Evolutionary conservation across 2,329 filamentous ascomycete species (phyloP).

Genomic region (Pestalotiopsis fici): DNA sequence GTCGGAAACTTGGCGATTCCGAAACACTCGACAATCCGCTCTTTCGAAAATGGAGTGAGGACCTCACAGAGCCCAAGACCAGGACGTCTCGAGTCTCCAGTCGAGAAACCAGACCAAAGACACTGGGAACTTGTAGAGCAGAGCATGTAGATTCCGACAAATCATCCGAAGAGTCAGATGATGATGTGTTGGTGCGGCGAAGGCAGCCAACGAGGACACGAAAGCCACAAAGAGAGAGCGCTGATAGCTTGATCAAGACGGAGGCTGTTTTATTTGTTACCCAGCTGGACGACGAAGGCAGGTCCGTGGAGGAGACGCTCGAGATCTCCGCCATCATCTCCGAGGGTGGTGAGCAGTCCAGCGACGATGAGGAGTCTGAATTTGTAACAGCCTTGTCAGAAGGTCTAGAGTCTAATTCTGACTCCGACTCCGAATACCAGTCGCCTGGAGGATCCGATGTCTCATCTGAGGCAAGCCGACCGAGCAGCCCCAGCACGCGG

Average conservation of each 20-base stretch:
- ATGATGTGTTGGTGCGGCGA: constrained; percentile 6
- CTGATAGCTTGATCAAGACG: neutral
- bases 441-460: constrained; percentile 13
- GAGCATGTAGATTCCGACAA: neutral
- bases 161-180: neutral
- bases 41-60: constrained; percentile 24
- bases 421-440: constrained; percentile 16
- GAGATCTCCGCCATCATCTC: constrained; percentile 4
- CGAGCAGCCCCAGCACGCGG: constrained; percentile 18
- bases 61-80: constrained; percentile 5
- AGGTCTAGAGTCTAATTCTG: constrained; percentile 16
- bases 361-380: constrained; percentile 23
- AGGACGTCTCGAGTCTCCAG: constrained; percentile 12
- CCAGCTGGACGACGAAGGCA: neutral
- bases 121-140: neutral
- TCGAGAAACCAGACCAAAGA: constrained; percentile 6
- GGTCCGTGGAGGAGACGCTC: neutral
- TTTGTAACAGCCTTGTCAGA: constrained; percentile 19
- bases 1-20: constrained; percentile 27
- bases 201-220: neutral
- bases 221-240: neutral
- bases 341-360: constrained; percentile 10
- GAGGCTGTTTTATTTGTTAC: neutral
- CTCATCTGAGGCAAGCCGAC: constrained; percentile 16
- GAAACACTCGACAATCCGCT: constrained; percentile 26